These are phyloP conservation scores for Nematodospora anomalae DNA, from an alignment of 1,139 yeast species.

Conservation along the genomic window DNA sequence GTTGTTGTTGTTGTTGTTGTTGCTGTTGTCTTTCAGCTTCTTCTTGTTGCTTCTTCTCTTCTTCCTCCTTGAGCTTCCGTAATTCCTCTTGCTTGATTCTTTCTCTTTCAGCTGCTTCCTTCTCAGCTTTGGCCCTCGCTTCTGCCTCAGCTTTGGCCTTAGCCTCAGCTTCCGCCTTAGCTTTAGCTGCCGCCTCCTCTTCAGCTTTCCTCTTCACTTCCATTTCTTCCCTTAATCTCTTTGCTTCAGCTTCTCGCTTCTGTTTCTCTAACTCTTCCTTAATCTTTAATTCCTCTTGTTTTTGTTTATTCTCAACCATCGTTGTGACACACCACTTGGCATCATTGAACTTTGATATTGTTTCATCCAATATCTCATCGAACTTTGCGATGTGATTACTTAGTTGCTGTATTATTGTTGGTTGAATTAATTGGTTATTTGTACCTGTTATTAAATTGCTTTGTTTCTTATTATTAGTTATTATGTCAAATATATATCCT, in stretches of 20 bases:
- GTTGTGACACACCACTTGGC: slow-evolving; percentile 49
- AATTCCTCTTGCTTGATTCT: slow-evolving; percentile 18
- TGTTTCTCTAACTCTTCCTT: slow-evolving; percentile 42
- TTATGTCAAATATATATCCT: slow-evolving; percentile 47
- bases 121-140: slow-evolving; percentile 20
- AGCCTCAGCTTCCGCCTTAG: slow-evolving; percentile 20
- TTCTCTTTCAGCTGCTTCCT: slow-evolving; percentile 13
- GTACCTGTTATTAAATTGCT: slow-evolving; percentile 46
- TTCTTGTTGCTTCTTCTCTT: slow-evolving; percentile 11
- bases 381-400: slow-evolving; percentile 37
- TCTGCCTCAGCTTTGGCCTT: slow-evolving; percentile 16
- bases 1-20: slow-evolving; percentile 9
- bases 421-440: slow-evolving; percentile 44
- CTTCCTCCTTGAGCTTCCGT: slow-evolving; percentile 13
- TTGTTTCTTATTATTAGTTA: slow-evolving; percentile 43
- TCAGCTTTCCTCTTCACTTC: slow-evolving; percentile 23
- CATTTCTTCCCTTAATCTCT: slow-evolving; percentile 21
- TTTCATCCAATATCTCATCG: slow-evolving; percentile 47
- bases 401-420: slow-evolving; percentile 42
- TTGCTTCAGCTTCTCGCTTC: slow-evolving; percentile 26
- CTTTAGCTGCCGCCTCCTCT: slow-evolving; percentile 19
- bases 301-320: slow-evolving; percentile 44
- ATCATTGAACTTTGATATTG: slow-evolving; percentile 44
- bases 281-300: slow-evolving; percentile 42
- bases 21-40: slow-evolving; percentile 9